Percentiles rank a stretch among this genome's conserved stretches.
Evolutionary conservation across 1,139 yeast species (phyloP).

Genomic region (Geotrichum bryndzae): DNA sequence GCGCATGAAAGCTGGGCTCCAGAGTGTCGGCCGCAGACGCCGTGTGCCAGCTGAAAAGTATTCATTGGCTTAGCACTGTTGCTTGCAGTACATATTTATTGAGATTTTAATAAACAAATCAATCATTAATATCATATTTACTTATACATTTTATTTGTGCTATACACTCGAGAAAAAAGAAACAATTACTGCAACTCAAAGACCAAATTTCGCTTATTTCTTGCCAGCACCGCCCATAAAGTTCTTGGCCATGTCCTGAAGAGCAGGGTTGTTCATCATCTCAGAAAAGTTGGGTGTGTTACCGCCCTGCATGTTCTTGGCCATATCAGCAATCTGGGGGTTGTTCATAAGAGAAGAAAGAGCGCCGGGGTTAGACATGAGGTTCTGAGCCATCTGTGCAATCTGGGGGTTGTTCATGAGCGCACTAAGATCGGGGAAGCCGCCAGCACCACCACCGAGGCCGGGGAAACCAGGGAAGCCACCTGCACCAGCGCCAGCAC

Average conservation of each 20-base stretch:
- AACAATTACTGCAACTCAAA: background rate
- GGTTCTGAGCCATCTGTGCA: slow-evolving; percentile 77
- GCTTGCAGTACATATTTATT: background rate
- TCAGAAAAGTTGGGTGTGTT: slow-evolving; percentile 54
- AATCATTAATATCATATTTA: background rate
- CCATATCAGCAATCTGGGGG: slow-evolving; percentile 40
- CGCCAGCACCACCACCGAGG: slow-evolving; percentile 59
- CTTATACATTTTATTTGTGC: background rate
- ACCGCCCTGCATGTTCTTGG: slow-evolving; percentile 20
- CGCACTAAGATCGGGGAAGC: slow-evolving; percentile 66
- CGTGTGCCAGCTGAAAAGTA: background rate
- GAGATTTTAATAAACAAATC: background rate
- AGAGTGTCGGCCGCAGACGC: background rate
- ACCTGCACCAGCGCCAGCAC: slow-evolving; percentile 48
- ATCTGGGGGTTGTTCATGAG: slow-evolving; percentile 84
- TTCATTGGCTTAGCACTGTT: background rate
- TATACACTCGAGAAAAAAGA: background rate
- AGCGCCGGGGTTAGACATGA: slow-evolving; percentile 88
- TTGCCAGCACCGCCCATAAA: slow-evolving; percentile 29
- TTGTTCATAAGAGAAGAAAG: slow-evolving; percentile 71
- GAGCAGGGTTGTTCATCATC: slow-evolving; percentile 74
- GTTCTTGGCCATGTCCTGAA: slow-evolving; percentile 52
- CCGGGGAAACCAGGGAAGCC: slow-evolving; percentile 35
- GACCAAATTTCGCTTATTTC: background rate
- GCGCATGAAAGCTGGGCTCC: slow-evolving; percentile 18